Evolutionary conservation across 2,329 filamentous ascomycete genomes (phyloP).

Genomic region (Alternaria alternata): DNA sequence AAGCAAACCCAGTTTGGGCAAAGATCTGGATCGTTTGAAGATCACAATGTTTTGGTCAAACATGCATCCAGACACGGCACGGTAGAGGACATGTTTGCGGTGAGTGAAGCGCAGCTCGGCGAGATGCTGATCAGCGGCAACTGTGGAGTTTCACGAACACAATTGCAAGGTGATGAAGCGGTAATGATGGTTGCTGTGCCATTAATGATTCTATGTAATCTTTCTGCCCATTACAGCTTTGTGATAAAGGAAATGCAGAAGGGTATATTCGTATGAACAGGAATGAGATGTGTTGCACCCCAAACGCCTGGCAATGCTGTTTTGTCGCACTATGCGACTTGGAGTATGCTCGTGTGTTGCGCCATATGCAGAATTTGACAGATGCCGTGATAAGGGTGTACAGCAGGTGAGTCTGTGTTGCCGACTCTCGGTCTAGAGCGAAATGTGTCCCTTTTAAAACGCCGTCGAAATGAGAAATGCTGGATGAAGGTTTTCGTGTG

Average conservation of each 20-base stretch:
- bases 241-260: conserved; percentile 9
- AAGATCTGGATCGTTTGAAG: background rate
- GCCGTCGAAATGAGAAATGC: background rate
- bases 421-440: conserved; percentile 3
- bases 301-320: conserved; percentile 11
- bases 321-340: conserved; percentile 11
- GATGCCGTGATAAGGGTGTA: conserved; percentile 7
- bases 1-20: background rate
- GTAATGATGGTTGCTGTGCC: background rate
- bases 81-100: background rate
- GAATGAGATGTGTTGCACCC: background rate
- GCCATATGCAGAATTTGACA: conserved; percentile 16
- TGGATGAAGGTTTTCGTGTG: background rate
- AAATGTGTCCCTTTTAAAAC: conserved; percentile 1
- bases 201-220: conserved; percentile 13
- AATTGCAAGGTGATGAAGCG: background rate
- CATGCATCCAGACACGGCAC: background rate
- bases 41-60: background rate
- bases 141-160: background rate
- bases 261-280: conserved; percentile 17
- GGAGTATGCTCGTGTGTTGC: conserved; percentile 8
- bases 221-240: background rate
- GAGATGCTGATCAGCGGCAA: background rate
- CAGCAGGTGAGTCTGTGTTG: conserved; percentile 12
- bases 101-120: conserved; percentile 1